phyloP scores from a whole-genome alignment of 2,329 filamentous ascomycete genomes.

The Neospermospora avenae region DNA sequence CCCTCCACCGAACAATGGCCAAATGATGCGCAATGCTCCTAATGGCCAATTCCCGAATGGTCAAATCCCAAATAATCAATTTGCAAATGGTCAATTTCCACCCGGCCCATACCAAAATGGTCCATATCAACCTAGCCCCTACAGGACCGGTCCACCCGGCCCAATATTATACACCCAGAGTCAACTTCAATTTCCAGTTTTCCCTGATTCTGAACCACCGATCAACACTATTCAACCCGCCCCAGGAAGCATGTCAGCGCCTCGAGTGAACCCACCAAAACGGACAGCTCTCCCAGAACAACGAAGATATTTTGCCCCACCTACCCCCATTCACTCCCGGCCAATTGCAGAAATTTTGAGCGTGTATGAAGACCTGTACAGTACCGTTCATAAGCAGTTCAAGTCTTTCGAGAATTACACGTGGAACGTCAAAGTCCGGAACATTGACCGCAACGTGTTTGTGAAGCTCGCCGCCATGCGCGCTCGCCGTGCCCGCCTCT shows the following conservation, averaged over 20 bases:
- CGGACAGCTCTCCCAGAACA: background rate
- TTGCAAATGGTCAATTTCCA: no score
- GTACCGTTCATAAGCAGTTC: background rate
- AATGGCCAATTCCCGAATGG: no score
- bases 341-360: background rate
- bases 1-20: background rate
- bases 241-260: background rate
- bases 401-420: background rate
- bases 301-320: background rate
- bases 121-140: no score
- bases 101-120: no score
- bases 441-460: background rate
- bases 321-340: background rate
- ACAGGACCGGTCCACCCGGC: no score
- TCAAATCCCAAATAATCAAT: no score
- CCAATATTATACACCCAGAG: background rate
- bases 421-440: background rate
- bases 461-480: background rate
- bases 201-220: background rate
- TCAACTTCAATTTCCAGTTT: background rate
- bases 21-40: no score
- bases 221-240: constrained; percentile 1
- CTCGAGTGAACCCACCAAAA: background rate
- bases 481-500: background rate
- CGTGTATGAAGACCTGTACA: background rate